phyloP scores from a whole-genome alignment of 1,284 basidiomycete genomes.

The Leccinum fallax region DNA sequence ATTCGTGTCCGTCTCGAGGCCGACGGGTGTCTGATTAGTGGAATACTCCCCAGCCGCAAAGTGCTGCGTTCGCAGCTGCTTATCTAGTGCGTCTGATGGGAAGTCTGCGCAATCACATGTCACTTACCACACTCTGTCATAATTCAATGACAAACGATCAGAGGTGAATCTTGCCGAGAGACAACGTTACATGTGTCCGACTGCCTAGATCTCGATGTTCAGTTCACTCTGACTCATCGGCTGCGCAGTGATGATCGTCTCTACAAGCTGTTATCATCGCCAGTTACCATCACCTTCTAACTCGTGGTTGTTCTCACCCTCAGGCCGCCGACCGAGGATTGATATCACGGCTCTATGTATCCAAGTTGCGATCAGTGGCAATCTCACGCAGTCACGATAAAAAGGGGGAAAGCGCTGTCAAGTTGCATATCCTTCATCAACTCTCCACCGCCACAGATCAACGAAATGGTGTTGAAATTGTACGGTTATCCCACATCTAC shows the following conservation, averaged over 20 bases:
- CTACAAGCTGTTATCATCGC: neutral
- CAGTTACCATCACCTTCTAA: neutral
- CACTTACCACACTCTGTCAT: too few relatives aligned
- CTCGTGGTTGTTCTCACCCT: neutral
- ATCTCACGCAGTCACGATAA: conserved; percentile 16
- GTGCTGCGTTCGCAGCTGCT: neutral
- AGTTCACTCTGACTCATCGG: conserved; percentile 3
- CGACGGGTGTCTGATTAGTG: neutral
- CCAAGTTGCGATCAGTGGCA: neutral
- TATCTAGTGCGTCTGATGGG: neutral
- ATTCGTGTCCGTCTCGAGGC: neutral
- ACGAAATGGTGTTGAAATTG: conserved; percentile 52
- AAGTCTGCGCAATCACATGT: neutral
- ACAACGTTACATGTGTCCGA: too few relatives aligned
- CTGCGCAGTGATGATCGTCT: neutral
- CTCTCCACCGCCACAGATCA: neutral
- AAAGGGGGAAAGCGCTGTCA: neutral
- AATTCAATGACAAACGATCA: too few relatives aligned
- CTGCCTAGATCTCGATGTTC: neutral
- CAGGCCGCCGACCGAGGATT: neutral
- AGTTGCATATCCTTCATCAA: neutral
- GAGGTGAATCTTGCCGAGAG: too few relatives aligned
- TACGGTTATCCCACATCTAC: conserved; percentile 45
- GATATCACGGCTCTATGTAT: neutral
- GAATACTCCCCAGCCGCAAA: neutral